Base-by-base conservation (phyloP, 805 yeast species). In the Hanseniaspora osmophila region DNA sequence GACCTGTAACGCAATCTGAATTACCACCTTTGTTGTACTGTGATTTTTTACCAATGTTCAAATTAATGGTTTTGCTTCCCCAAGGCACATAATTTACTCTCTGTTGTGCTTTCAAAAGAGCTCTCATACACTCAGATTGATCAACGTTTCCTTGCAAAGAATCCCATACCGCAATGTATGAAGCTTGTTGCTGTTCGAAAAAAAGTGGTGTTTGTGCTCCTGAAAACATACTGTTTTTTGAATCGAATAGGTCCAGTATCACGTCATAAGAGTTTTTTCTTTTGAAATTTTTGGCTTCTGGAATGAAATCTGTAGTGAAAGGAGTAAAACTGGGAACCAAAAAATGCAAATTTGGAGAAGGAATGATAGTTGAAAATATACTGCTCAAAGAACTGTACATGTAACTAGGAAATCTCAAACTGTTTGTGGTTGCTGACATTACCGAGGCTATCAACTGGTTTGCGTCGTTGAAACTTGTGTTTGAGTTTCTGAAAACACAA, bases 381-480 rank as follows among this genome's bases (percentile, higher is more conserved):
- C 94, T 80, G 37, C 87, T 84, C 52, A 83, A 65, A 3, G 94
- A 85, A 57, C 82, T 84, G 68, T 84, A 88, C 74, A 87, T 80
- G 64, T 86, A 86, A 42, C 92, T 80, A 3, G 98, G 98, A 60
- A 83, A 90, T 52, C 98, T 70, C 40, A 92, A 64, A 0, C 97
- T 84, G 49, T 90, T 84, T 2, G 97, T 84, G 2, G 86, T 68
- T 0, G 88, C 78, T 0, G 95, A 79, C 70, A 87, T 75, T 10
- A 85, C 86, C 9, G 87, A 78, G 0, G 96, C 75, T 2, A 92
- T 86, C 38, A 92, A 68, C 57, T 83, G 85, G 64, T 92, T 92
- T 2, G 90, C 77, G 47, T 87, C 88, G 43, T 73, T 75, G 55
- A 80, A 82, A 2, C 88, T 78, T 9, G 84, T 81, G 41, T 75